Evolutionary conservation across 768 basidiomycete species (phyloP).

Genomic region (Leucocoprinus leucothites): DNA sequence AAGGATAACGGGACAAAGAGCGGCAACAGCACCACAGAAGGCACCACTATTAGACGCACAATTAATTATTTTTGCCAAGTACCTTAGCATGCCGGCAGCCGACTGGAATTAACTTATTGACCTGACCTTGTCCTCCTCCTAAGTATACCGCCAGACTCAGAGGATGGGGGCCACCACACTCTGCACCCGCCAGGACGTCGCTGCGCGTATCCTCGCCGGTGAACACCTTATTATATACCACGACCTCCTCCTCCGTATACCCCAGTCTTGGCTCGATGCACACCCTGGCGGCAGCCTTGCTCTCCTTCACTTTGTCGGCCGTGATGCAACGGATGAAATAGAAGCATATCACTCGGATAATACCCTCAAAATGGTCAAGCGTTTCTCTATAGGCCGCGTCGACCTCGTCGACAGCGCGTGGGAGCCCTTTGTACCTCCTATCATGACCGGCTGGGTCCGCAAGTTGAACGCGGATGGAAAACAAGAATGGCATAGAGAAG

Average conservation of each 20-base stretch:
- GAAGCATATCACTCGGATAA: conserved; percentile 80
- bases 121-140: conserved; percentile 10
- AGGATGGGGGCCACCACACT: conserved; percentile 24
- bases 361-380: conserved; percentile 51
- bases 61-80: conserved; percentile 8
- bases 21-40: neutral
- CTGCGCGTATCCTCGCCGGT: conserved; percentile 69
- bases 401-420: conserved; percentile 57
- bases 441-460: conserved; percentile 81
- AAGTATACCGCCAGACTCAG: too few species aligned
- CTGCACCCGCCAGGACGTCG: conserved; percentile 51
- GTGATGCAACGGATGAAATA: conserved; percentile 94
- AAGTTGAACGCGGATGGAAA: conserved; percentile 33
- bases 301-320: conserved; percentile 91
- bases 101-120: neutral
- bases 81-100: too few species aligned
- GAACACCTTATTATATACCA: conserved; percentile 74
- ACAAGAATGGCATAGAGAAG: conserved; percentile 64
- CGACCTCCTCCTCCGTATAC: conserved; percentile 60
- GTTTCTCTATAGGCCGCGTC: conserved; percentile 71
- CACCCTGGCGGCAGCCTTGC: conserved; percentile 91
- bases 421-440: conserved; percentile 81
- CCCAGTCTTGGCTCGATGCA: conserved; percentile 71
- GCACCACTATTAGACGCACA: neutral
- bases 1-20: neutral